A percentile compares a stretch with the other conserved stretches of the same genome.
phyloP scores from a whole-genome alignment of 2,329 filamentous ascomycete genomes.

The Fusarium napiforme region DNA sequence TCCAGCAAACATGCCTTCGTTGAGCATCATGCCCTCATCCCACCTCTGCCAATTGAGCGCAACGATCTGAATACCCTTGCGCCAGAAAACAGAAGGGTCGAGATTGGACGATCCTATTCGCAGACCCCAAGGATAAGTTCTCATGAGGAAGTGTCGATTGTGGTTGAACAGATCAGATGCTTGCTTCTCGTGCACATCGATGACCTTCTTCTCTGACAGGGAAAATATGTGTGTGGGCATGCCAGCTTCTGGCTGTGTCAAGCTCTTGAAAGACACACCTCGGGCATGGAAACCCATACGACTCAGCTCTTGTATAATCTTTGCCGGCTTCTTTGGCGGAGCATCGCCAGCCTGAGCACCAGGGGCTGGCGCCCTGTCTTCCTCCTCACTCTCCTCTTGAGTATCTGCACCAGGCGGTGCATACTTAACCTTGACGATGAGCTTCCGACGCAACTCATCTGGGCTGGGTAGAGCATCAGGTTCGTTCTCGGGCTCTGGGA shows the following conservation, averaged over 20 bases:
- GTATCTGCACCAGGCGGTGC: conserved; percentile 55
- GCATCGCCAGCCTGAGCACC: conserved; percentile 56
- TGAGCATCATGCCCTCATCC: conserved; percentile 95
- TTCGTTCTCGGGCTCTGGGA: conserved; percentile 64
- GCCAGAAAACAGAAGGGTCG: conserved; percentile 87
- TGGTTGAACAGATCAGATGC: conserved; percentile 75
- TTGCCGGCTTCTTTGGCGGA: conserved; percentile 54
- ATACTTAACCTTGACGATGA: conserved; percentile 86
- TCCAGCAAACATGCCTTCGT: conserved; percentile 89
- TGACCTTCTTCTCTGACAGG: conserved; percentile 71
- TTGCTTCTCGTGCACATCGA: conserved; percentile 66
- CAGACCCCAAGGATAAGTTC: conserved; percentile 86
- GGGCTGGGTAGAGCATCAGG: conserved; percentile 72
- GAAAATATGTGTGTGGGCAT: conserved; percentile 78
- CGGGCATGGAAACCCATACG: conserved; percentile 84
- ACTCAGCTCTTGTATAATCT: conserved; percentile 79
- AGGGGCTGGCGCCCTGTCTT: conserved; percentile 52
- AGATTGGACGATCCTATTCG: conserved; percentile 87
- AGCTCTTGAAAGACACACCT: conserved; percentile 82
- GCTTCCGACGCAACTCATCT: conserved; percentile 76
- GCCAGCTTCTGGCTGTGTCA: conserved; percentile 75
- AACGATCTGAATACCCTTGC: conserved; percentile 88
- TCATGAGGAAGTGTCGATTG: conserved; percentile 85
- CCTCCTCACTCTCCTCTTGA: conserved; percentile 50
- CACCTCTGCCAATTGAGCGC: conserved; percentile 94